Conservation (phyloP, 2,329 filamentous ascomycete genomes). For the Epichloe amarillans region DNA sequence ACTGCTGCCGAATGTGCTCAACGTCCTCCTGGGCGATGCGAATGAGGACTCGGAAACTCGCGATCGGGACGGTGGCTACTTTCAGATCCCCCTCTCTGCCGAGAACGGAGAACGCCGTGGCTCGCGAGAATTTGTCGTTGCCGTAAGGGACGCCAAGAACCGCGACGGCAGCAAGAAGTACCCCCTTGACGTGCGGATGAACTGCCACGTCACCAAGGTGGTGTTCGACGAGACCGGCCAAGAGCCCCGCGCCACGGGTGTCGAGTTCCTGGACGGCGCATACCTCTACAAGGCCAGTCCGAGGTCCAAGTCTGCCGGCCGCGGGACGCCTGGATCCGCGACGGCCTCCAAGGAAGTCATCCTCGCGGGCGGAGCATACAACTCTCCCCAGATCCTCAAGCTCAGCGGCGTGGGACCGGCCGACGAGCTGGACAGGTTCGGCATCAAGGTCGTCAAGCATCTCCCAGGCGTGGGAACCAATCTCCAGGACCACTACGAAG, state of each 20-base stretch:
- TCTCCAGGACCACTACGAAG: constrained; percentile 18
- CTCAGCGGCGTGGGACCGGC: constrained; percentile 30
- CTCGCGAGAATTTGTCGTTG: constrained; percentile 35
- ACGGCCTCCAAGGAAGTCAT: constrained; percentile 31
- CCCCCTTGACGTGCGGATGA: constrained; percentile 11
- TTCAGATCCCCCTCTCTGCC: constrained; percentile 34
- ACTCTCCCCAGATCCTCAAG: constrained; percentile 33
- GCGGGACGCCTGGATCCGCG: constrained; percentile 12
- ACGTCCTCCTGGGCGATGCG: constrained; percentile 33
- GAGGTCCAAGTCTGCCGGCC: constrained; percentile 16
- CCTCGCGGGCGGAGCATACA: constrained; percentile 32
- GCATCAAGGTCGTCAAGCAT: constrained; percentile 39
- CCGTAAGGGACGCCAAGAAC: constrained; percentile 14
- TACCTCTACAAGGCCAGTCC: constrained; percentile 30
- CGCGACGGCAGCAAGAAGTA: constrained; percentile 5
- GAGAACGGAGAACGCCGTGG: constrained; percentile 28
- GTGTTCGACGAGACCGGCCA: constrained; percentile 16
- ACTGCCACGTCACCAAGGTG: constrained; percentile 22
- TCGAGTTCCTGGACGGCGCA: constrained; percentile 28
- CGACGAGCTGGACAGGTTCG: constrained; percentile 24
- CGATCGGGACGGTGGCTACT: constrained; percentile 31
- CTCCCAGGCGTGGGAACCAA: constrained; percentile 51
- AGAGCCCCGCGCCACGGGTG: constrained; percentile 25
- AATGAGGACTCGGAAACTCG: constrained; percentile 32
- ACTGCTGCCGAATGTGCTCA: constrained; percentile 16